Percentiles rank a stretch among this genome's conserved stretches.
Evolutionary conservation across 2,329 filamentous ascomycete genomes (phyloP).

Genomic region (Intubia oerlemansii): DNA sequence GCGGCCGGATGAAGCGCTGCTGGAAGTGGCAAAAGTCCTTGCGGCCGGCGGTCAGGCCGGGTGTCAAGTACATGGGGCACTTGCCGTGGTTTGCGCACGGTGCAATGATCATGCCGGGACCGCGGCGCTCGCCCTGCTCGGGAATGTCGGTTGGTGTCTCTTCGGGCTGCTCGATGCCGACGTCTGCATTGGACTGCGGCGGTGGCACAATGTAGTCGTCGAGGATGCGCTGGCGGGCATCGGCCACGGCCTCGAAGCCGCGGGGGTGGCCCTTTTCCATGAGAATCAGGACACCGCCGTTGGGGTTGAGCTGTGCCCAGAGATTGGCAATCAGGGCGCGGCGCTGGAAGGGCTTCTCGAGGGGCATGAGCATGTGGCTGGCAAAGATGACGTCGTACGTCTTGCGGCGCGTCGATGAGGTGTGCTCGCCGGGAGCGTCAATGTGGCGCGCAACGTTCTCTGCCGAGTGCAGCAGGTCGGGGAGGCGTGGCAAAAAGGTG

Average conservation of each 20-base stretch:
- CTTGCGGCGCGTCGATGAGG: conserved; percentile 32
- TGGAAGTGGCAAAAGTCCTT: conserved; percentile 84
- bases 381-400: conserved; percentile 79
- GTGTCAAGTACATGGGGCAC: conserved; percentile 71
- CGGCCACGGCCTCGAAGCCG: conserved; percentile 81
- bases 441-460: conserved; percentile 35
- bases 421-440: conserved; percentile 31
- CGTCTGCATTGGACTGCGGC: conserved; percentile 8
- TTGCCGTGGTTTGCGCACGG: conserved; percentile 74
- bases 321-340: conserved; percentile 69
- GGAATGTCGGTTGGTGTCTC: conserved; percentile 6
- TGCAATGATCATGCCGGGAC: conserved; percentile 42
- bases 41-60: conserved; percentile 49
- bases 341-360: conserved; percentile 56
- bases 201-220: conserved; percentile 52
- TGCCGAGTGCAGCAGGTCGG: conserved; percentile 54
- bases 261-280: conserved; percentile 81
- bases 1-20: conserved; percentile 71
- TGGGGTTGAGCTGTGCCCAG: conserved; percentile 66
- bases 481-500: conserved; percentile 78
- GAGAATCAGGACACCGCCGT: conserved; percentile 70
- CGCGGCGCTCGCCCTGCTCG: conserved; percentile 16
- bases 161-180: neutral
- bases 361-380: conserved; percentile 57
- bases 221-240: conserved; percentile 59